Percentiles rank a stretch among this genome's conserved stretches.
phyloP scores from a whole-genome alignment of 345 rosid genomes.

The Pelargonium nanum region DNA sequence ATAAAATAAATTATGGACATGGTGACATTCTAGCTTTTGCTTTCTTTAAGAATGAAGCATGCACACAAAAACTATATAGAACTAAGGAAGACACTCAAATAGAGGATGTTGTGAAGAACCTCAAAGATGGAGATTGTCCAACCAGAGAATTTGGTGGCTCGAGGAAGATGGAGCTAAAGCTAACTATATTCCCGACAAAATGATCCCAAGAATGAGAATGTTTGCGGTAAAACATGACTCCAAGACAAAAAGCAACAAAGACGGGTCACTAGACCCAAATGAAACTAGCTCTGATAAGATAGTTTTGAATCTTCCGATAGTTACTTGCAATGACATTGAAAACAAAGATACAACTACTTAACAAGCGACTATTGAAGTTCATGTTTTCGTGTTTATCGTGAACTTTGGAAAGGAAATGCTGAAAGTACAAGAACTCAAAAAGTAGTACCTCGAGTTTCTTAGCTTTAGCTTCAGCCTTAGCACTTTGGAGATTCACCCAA shows the following conservation, averaged over 20 bases:
- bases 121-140: background rate
- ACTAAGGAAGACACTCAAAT: constrained; percentile 14
- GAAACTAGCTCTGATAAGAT: no score
- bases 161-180: constrained; percentile 24
- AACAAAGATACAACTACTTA: no score
- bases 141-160: constrained; percentile 42
- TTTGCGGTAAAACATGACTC: no score
- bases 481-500: constrained; percentile 85
- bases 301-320: background rate
- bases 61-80: constrained; percentile 5
- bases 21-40: constrained; percentile 22
- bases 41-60: constrained; percentile 5
- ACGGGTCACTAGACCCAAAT: no score
- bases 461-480: constrained; percentile 96
- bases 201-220: no score
- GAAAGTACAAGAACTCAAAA: background rate
- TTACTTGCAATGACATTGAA: no score
- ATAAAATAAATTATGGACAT: constrained; percentile 20
- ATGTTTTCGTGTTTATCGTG: no score
- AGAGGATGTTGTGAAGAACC: constrained; percentile 38
- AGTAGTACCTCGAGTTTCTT: constrained; percentile 69
- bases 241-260: no score
- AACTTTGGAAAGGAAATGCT: no score
- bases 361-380: no score
- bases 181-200: no score